Conservation (phyloP, 345 rosid genomes). For the Hypericum androsaemum region DNA sequence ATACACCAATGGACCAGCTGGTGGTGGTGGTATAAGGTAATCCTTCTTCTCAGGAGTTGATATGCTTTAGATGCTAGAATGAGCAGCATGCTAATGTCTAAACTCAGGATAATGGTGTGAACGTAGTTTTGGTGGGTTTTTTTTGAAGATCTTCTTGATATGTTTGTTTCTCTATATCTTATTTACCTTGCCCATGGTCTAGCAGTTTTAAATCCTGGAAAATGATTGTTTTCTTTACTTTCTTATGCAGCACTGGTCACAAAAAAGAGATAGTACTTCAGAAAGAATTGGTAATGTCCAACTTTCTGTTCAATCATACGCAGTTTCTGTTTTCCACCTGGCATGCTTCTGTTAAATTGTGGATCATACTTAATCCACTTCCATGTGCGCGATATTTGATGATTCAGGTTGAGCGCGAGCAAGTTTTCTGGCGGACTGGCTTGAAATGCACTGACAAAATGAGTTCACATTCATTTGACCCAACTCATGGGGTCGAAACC, state of each 20-base stretch:
- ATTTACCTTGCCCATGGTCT: too few relatives aligned
- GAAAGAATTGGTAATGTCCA: slow-evolving; percentile 46
- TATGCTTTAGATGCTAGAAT: neutral
- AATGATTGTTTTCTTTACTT: neutral
- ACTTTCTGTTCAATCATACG: neutral
- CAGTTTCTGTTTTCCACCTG: neutral
- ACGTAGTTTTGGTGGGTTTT: too few relatives aligned
- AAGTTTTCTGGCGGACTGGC: slow-evolving; percentile 54
- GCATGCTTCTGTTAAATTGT: neutral
- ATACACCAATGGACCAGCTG: slow-evolving; percentile 95
- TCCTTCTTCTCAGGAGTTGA: slow-evolving; percentile 5
- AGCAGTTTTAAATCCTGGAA: too few relatives aligned
- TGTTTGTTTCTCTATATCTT: too few relatives aligned
- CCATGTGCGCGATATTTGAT: slow-evolving; percentile 8
- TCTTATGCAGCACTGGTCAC: slow-evolving; percentile 66
- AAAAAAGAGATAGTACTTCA: slow-evolving; percentile 65
- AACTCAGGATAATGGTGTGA: neutral
- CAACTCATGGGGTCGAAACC: slow-evolving; percentile 10
- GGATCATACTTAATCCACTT: neutral
- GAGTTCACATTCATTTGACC: slow-evolving; percentile 9
- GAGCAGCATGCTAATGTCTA: neutral
- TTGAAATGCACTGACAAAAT: slow-evolving; percentile 20
- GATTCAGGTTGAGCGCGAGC: slow-evolving; percentile 54
- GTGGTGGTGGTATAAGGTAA: slow-evolving; percentile 92
- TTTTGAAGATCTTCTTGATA: too few relatives aligned